Evolutionary conservation across 2,329 filamentous ascomycete species (phyloP).

Genomic region (Teratosphaeriaceae sp.): DNA sequence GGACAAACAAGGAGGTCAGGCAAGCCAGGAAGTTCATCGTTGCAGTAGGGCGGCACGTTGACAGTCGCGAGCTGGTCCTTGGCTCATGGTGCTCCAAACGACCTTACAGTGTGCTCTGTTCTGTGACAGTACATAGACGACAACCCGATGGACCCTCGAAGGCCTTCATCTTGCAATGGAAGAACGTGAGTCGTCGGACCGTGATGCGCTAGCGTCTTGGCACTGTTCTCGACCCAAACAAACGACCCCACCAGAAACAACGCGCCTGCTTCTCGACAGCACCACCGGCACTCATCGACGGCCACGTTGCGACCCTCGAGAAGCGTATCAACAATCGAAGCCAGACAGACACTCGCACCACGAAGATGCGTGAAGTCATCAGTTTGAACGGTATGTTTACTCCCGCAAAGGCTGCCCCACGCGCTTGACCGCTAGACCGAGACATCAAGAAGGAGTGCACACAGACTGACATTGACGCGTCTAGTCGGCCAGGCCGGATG

Average conservation of each 20-base stretch:
- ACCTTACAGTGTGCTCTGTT: too few relatives aligned
- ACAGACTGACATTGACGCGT: constrained; percentile 48
- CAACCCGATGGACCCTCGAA: too few relatives aligned
- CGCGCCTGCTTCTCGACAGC: constrained; percentile 2
- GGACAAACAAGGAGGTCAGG: constrained; percentile 18
- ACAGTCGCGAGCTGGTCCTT: not conserved
- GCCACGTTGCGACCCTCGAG: constrained; percentile 3
- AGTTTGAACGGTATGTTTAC: constrained; percentile 80
- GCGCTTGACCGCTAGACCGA: constrained; percentile 37
- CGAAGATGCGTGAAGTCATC: constrained; percentile 98
- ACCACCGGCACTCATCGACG: not conserved
- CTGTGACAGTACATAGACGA: too few relatives aligned
- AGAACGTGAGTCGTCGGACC: not conserved
- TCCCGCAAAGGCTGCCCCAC: constrained; percentile 14
- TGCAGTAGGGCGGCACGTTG: constrained; percentile 4
- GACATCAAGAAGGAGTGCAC: constrained; percentile 9
- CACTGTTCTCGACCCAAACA: not conserved
- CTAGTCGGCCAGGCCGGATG: constrained; percentile 99
- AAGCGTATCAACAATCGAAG: constrained; percentile 2
- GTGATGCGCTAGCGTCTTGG: constrained; percentile 1
- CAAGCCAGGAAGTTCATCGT: constrained; percentile 20
- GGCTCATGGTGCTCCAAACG: not conserved
- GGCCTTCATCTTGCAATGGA: too few relatives aligned
- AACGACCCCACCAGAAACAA: constrained; percentile 13
- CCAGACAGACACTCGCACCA: constrained; percentile 7